Evolutionary conservation across 1,284 basidiomycete species (phyloP).

Genomic region (Coniferiporia sulphurascens): DNA sequence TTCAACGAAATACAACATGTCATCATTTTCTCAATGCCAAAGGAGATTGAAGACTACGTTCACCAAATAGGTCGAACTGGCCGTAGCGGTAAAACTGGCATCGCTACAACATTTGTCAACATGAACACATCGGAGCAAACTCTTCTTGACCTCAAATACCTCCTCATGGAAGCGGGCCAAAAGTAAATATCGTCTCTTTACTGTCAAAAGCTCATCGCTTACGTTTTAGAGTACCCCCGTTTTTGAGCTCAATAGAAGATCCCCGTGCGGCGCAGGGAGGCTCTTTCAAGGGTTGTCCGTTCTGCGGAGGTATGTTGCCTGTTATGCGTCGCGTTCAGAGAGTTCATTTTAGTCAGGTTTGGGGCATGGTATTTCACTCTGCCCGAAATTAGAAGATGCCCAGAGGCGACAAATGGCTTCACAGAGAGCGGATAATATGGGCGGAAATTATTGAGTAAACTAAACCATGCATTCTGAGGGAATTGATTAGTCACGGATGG

Average conservation of each 20-base stretch:
- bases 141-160: slow-evolving; percentile 92
- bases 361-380: slow-evolving; percentile 90
- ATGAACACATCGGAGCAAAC: slow-evolving; percentile 97
- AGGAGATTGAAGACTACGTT: slow-evolving; percentile 98
- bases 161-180: slow-evolving; percentile 96
- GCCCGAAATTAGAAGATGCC: slow-evolving; percentile 94
- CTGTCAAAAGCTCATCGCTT: background rate
- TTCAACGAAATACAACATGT: slow-evolving; percentile 98
- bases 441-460: slow-evolving; percentile 46
- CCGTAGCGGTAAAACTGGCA: slow-evolving; percentile 95
- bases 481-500: no score
- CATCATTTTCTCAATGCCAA: slow-evolving; percentile 98
- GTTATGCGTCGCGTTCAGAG: background rate
- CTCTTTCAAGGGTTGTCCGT: slow-evolving; percentile 82
- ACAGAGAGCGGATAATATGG: slow-evolving; percentile 66
- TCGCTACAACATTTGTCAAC: slow-evolving; percentile 99
- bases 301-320: slow-evolving; percentile 78
- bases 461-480: no score
- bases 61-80: slow-evolving; percentile 99
- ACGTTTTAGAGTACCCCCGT: no score
- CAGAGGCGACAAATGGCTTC: slow-evolving; percentile 85
- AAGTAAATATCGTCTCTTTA: slow-evolving; percentile 50
- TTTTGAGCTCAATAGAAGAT: slow-evolving; percentile 72
- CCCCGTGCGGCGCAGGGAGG: slow-evolving; percentile 78
- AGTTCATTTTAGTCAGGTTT: slow-evolving; percentile 49